These are phyloP conservation scores for Teratosphaeria pseudoeucalypti DNA, from an alignment of 2,329 filamentous ascomycete species.

Conservation along the genomic window DNA sequence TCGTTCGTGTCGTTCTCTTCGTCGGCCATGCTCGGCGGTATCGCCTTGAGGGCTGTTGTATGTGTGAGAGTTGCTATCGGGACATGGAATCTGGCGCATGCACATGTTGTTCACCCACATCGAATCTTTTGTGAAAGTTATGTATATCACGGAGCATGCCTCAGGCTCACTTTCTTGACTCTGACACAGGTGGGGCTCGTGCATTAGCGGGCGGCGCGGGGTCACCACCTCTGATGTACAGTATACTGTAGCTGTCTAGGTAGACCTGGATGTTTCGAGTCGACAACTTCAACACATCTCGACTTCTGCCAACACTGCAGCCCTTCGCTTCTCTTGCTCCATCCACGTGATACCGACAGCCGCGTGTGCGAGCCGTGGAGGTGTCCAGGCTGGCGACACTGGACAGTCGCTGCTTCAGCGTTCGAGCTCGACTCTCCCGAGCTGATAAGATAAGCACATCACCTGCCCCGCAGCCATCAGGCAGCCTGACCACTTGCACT, in stretches of 20 bases:
- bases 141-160: neutral
- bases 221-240: too few relatives aligned
- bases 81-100: neutral
- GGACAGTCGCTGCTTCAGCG: neutral
- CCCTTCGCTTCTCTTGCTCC: neutral
- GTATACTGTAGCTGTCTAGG: too few relatives aligned
- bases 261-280: neutral
- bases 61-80: neutral
- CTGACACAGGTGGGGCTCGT: neutral
- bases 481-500: neutral
- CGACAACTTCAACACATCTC: neutral
- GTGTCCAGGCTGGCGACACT: neutral
- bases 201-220: neutral
- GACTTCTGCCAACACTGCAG: neutral
- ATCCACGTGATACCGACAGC: neutral
- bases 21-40: neutral
- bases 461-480: neutral
- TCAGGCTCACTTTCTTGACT: neutral
- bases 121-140: neutral
- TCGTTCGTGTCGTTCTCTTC: constrained; percentile 11
- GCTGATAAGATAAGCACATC: neutral
- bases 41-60: neutral
- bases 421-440: neutral
- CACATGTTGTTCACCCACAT: neutral
- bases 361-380: neutral